phyloP scores from a whole-genome alignment of 306 rosid species.

The Prunus kanzakura region DNA sequence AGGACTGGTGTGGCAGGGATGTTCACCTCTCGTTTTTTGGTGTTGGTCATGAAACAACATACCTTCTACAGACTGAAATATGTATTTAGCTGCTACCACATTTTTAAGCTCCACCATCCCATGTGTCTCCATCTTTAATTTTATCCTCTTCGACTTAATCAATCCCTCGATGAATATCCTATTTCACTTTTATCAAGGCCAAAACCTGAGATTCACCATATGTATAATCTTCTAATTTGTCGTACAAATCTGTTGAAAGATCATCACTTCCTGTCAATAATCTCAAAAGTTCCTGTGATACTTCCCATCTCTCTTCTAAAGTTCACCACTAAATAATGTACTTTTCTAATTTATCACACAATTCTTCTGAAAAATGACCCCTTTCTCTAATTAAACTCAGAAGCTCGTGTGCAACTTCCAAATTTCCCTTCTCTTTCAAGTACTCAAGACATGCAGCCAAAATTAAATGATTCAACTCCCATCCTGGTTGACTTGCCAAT shows the following conservation, averaged over 20 bases:
- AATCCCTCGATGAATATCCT: neutral
- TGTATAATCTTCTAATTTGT: neutral
- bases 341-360: conserved; percentile 34
- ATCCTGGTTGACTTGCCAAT: conserved; percentile 15
- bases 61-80: neutral
- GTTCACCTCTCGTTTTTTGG: neutral
- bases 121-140: no score
- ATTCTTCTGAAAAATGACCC: conserved; percentile 11
- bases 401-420: conserved; percentile 46
- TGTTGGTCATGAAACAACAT: neutral
- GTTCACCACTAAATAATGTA: conserved; percentile 29
- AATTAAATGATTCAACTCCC: conserved; percentile 29
- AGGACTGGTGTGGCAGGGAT: neutral
- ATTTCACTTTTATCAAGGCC: neutral
- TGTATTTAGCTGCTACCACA: neutral
- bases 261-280: neutral
- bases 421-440: conserved; percentile 53
- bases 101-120: neutral
- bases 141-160: neutral
- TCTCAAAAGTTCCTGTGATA: neutral
- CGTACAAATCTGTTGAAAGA: neutral
- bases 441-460: conserved; percentile 47
- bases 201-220: neutral
- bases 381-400: conserved; percentile 29
- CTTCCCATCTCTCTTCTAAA: neutral